Base-by-base conservation (phyloP, 2,329 filamentous ascomycete genomes). In the Neonectria ditissima region DNA sequence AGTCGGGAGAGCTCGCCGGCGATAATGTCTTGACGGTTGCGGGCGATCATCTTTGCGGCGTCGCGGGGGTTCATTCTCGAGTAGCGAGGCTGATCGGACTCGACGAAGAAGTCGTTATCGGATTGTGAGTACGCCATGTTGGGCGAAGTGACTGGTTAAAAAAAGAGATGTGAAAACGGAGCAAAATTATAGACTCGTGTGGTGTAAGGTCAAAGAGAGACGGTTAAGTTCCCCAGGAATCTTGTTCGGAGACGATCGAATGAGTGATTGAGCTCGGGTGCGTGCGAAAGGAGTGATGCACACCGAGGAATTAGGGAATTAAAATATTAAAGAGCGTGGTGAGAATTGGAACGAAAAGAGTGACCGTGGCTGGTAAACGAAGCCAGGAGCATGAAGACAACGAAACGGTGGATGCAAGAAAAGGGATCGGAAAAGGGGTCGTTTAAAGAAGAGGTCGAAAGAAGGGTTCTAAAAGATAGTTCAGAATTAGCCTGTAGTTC, bases 1-100 rank as follows among this genome's bases (percentile, higher is more conserved):
- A 92, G 83, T 71, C 90, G 89, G 48, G 94, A 97, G 69, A 98
- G 87, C 78, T 98, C 93, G 76, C 94, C 92, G 65, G 91, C 94
- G 72, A 98, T 91, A 70, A 91, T 91, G 76, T 95, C 92, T 80
- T 97, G 95, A 74, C 90, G 89, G 81, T 95, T 89, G 76, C 92
- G 89, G 64, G 92, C 91, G 73, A 96, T 83, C 75, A 93, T 87
- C 80, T 91, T 93, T 71, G 91, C 88, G 65, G 92, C 90, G 74
- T 96, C 92, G 75, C 91, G 89, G 65, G 90, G 84, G 67, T 89
- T 90, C 70, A 92, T 86, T 67, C 89, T 88, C n/a, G 79, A 71
- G 44, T 80, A 77, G 64, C 74, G 77, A 66, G 81, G 78, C 71
- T 87, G 84, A 67, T 88, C 85, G 47, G 81, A 81, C 69, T 88